phyloP scores from a whole-genome alignment of 169 alveolate genomes.

The Eimeria sp. region DNA sequence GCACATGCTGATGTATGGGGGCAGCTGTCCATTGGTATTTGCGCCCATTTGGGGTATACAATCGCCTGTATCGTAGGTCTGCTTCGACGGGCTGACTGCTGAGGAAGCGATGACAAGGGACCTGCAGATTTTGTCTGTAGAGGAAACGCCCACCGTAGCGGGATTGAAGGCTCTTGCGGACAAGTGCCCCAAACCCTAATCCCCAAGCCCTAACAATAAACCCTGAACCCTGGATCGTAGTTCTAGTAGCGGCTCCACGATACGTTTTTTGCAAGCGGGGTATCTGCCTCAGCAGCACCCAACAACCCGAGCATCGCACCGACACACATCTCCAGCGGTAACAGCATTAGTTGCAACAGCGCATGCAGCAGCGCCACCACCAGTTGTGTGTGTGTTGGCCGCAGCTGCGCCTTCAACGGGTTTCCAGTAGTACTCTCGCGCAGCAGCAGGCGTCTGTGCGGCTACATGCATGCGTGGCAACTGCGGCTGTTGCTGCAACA shows the following conservation, averaged over 20 bases:
- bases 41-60: not conserved
- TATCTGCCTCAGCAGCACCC: not conserved
- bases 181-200: not conserved
- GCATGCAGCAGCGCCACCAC: not conserved
- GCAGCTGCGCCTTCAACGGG: conserved; percentile 50
- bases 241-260: not conserved
- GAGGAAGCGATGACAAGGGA: conserved; percentile 44
- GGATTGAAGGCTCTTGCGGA: conserved; percentile 39
- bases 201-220: not conserved
- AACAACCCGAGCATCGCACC: not conserved
- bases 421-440: conserved; percentile 37
- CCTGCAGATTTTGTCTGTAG: conserved; percentile 1
- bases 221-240: no score
- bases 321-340: not conserved
- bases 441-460: conserved; percentile 50
- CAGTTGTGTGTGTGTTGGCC: conserved; percentile 4
- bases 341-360: not conserved
- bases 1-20: not conserved
- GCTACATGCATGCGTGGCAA: conserved; percentile 44
- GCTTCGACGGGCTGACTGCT: conserved; percentile 50
- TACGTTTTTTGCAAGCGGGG: no score
- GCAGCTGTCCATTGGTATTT: not conserved
- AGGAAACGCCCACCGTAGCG: conserved; percentile 19
- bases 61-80: not conserved
- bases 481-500: conserved; percentile 67